Percentiles rank a stretch among this genome's conserved stretches.
These are phyloP conservation scores for Deinandra increscens DNA, from an alignment of 129 eudicot species.

Conservation along the genomic window DNA sequence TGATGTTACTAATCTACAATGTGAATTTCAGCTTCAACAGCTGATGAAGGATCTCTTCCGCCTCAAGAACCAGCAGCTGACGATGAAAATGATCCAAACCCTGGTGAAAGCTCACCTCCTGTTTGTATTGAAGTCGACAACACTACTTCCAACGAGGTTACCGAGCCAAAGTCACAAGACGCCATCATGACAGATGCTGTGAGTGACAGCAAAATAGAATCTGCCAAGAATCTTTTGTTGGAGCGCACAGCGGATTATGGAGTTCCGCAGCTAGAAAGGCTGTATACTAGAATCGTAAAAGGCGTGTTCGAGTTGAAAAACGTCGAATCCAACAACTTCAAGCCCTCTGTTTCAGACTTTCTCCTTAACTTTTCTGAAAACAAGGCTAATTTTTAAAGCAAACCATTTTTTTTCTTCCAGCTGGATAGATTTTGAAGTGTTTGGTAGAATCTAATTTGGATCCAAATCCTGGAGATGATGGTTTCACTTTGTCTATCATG, in stretches of 20 bases:
- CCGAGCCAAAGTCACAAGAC: conserved; percentile 39
- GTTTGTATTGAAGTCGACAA: conserved; percentile 32
- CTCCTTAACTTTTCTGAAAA: conserved; percentile 56
- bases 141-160: conserved; percentile 11
- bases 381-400: conserved; percentile 56
- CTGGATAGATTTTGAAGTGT: conserved; percentile 28
- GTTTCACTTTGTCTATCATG: conserved; percentile 3
- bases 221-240: conserved; percentile 53
- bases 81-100: conserved; percentile 33
- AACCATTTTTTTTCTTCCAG: conserved; percentile 8
- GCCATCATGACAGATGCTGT: conserved; percentile 54
- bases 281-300: conserved; percentile 69
- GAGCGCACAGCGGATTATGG: conserved; percentile 57
- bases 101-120: conserved; percentile 30
- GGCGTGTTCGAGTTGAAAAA: conserved; percentile 71
- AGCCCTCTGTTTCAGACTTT: conserved; percentile 57
- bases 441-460: conserved; percentile 21
- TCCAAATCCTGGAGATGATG: conserved; percentile 4
- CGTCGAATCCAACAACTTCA: conserved; percentile 38
- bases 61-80: conserved; percentile 47
- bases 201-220: conserved; percentile 44
- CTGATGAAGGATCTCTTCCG: conserved; percentile 46
- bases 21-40: conserved; percentile 26
- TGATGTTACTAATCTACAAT: background rate
- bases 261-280: conserved; percentile 81